A percentile compares a stretch with the other conserved stretches of the same genome.
Conservation (phyloP, 2,329 filamentous ascomycete genomes). For the Xylariales sp. region DNA sequence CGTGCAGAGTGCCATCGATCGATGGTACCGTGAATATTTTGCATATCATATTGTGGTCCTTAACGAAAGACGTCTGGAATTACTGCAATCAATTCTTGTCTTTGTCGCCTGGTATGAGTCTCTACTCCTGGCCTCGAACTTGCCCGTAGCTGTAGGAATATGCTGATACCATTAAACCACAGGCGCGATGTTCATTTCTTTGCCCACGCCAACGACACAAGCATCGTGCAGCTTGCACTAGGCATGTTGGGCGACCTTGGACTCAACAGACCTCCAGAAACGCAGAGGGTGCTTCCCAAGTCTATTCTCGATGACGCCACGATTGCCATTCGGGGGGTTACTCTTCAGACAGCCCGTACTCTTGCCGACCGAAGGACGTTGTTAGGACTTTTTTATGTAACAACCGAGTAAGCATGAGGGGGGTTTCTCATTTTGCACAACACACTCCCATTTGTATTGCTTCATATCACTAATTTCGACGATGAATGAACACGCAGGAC, state of each 20-base stretch:
- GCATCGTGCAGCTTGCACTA: background rate
- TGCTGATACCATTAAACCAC: background rate
- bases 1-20: background rate
- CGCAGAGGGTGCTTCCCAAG: background rate
- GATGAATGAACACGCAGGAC: background rate
- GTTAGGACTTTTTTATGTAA: conserved; percentile 1
- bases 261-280: background rate
- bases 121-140: background rate
- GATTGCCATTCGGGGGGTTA: background rate
- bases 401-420: background rate
- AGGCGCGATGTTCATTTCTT: background rate
- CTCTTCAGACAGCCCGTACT: background rate
- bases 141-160: background rate
- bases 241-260: background rate
- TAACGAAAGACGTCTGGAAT: background rate
- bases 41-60: background rate
- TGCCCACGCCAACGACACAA: background rate
- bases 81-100: background rate
- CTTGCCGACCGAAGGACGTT: background rate
- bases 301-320: background rate
- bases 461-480: too few relatives aligned
- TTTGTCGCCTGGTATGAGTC: background rate
- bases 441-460: too few relatives aligned
- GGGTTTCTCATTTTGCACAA: too few relatives aligned
- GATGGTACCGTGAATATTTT: conserved; percentile 1